phyloP scores from a whole-genome alignment of 1,284 basidiomycete species.

The Ganoderma lingzhi region DNA sequence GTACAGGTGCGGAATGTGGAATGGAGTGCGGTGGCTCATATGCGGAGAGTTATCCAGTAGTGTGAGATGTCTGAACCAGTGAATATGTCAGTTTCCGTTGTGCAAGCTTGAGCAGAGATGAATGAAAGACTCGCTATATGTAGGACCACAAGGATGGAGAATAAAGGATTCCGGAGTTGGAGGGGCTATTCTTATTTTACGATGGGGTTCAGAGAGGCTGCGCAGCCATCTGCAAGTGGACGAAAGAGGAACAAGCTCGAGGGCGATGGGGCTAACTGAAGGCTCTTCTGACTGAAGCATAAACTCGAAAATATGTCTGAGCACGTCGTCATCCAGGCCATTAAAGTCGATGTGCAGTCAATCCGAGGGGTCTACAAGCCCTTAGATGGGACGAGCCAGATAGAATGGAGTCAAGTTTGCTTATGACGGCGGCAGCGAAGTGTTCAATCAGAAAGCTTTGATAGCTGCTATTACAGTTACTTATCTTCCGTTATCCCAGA shows the following conservation, averaged over 20 bases:
- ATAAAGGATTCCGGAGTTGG: not conserved
- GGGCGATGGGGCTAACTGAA: not conserved
- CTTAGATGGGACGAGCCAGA: no score
- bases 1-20: not conserved
- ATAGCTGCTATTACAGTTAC: no score
- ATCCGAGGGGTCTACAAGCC: no score
- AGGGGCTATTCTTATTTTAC: not conserved
- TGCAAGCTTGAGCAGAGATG: not conserved
- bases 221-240: not conserved
- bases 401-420: no score
- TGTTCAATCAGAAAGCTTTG: no score
- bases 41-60: not conserved
- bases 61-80: not conserved
- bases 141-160: not conserved
- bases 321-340: no score
- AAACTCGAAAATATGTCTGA: no score
- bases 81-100: not conserved
- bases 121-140: not conserved
- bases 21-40: not conserved
- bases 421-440: no score
- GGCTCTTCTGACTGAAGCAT: no score
- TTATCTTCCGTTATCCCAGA: no score
- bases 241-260: not conserved
- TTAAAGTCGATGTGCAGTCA: no score
- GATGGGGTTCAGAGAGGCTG: not conserved